Base-by-base conservation (phyloP, 768 basidiomycete species). In the Mycena metata region DNA sequence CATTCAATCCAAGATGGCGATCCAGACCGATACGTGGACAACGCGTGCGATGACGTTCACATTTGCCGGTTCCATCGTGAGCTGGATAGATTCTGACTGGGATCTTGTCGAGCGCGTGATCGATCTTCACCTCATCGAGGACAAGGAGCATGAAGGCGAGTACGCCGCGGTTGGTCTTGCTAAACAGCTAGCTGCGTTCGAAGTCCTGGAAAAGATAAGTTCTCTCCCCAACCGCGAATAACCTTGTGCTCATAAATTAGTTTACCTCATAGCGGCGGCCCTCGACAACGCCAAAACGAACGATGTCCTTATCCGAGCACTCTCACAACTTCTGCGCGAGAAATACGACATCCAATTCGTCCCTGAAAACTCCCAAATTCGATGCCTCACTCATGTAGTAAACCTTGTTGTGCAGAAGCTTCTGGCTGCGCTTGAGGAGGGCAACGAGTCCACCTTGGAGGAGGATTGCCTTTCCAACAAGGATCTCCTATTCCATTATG, bases 381-480 rank as follows among this genome's bases (percentile, higher is more conserved):
- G 74, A 62, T 82, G 81, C 60, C 62, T 80, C 0, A 72, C 73
- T 1, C 81, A 82, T 58, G 77, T 80, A 24, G 72, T 80, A 49
- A 83, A 82, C 52, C 76, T 83, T n/a, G 76, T 80, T 10, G 79
- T 81, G 10, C 81, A 82, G 67, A 75, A 75, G 26, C 64, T 81
- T 13, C 72, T 82, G 66, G 26, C 57, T 0, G 17, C 9, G 5
- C 26, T 79, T 0, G 62, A 62, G 11, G 77, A 80, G 64, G 78
- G 72, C 0, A 69, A 74, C 17, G 73, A 77, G 35, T 75, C 76
- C 3, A 77, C 78, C 2, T 35, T 60, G 4, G 56, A 46, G 0
- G 79, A 82, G 61, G 77, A 75, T 19, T 82, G 75, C 63, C 11
- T 71, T 2, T 50, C 39, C 11, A 70, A 77, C 59, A 78, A 80